A percentile compares a stretch with the other conserved stretches of the same genome.
phyloP scores from a whole-genome alignment of 352 stramenopile genomes.

The Pythium oligandrum region DNA sequence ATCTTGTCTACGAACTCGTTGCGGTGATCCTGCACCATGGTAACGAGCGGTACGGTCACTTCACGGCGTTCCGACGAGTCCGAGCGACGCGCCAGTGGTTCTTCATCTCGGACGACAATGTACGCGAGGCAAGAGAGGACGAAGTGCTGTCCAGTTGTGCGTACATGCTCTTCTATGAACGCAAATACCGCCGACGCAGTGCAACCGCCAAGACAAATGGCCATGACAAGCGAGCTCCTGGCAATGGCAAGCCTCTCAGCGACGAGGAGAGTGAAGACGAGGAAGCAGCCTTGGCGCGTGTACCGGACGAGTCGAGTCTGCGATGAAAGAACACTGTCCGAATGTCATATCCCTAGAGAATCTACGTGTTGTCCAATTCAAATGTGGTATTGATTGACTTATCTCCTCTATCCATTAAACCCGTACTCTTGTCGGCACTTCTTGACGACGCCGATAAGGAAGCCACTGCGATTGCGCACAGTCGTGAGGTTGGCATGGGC shows the following conservation, averaged over 20 bases:
- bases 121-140: slow-evolving; percentile 44
- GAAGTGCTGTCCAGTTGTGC: slow-evolving; percentile 75
- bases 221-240: slow-evolving; percentile 26
- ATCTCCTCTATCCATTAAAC: slow-evolving; percentile 26
- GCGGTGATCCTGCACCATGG: slow-evolving; percentile 85
- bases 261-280: slow-evolving; percentile 6
- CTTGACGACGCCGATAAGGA: slow-evolving; percentile 81
- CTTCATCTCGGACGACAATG: slow-evolving; percentile 79
- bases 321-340: background rate
- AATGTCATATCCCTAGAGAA: too few species aligned
- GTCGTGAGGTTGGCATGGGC: slow-evolving; percentile 59
- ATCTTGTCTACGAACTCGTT: slow-evolving; percentile 61
- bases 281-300: slow-evolving; percentile 6
- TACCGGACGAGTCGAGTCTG: slow-evolving; percentile 10
- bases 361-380: background rate
- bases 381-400: background rate
- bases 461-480: slow-evolving; percentile 77
- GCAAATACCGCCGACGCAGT: slow-evolving; percentile 42
- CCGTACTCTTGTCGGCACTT: slow-evolving; percentile 74
- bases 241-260: background rate
- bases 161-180: slow-evolving; percentile 91
- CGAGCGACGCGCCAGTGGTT: slow-evolving; percentile 63
- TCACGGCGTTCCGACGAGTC: slow-evolving; percentile 76
- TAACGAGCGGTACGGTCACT: slow-evolving; percentile 82
- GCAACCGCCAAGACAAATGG: slow-evolving; percentile 31